A percentile compares a stretch with the other conserved stretches of the same genome.
These are phyloP conservation scores for Melanomma pulvis-pyrius DNA, from an alignment of 495 filamentous ascomycete genomes.

Conservation along the genomic window DNA sequence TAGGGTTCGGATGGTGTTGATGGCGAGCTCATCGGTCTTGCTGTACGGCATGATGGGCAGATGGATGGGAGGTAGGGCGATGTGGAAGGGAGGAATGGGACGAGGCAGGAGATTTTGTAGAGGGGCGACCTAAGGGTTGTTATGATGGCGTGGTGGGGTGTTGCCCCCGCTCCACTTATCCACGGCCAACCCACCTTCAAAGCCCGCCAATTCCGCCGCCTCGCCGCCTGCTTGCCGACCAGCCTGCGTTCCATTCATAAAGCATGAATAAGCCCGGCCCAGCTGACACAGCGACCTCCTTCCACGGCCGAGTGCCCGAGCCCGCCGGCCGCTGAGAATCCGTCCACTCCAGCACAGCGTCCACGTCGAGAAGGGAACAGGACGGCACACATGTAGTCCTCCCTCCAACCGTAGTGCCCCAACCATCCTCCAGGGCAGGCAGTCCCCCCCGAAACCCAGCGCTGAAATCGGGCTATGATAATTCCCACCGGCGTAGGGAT, in stretches of 20 bases:
- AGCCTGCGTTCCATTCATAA: not conserved
- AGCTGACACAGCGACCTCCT: not conserved
- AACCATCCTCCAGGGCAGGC: no score
- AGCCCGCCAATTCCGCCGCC: not conserved
- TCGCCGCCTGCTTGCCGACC: not conserved
- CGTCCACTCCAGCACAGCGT: no score
- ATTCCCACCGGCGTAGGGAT: no score
- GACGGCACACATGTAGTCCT: no score
- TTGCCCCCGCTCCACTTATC: not conserved
- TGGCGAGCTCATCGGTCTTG: constrained; percentile 81
- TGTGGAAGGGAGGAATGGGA: constrained; percentile 12
- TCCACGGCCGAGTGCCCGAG: not conserved
- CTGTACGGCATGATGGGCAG: constrained; percentile 79
- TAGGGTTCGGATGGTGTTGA: constrained; percentile 96
- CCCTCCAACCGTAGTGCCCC: no score
- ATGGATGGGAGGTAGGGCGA: constrained; percentile 6
- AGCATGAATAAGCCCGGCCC: constrained; percentile 13
- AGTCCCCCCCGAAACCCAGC: no score
- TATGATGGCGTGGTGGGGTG: constrained; percentile 18
- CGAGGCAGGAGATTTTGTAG: constrained; percentile 19
- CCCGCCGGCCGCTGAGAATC: no score
- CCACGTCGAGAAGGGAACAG: no score
- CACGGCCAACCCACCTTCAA: not conserved
- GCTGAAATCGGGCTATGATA: no score
- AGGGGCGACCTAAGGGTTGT: not conserved